Base-by-base conservation (phyloP, 2,329 filamentous ascomycete species). In the Trichoderma sp. region DNA sequence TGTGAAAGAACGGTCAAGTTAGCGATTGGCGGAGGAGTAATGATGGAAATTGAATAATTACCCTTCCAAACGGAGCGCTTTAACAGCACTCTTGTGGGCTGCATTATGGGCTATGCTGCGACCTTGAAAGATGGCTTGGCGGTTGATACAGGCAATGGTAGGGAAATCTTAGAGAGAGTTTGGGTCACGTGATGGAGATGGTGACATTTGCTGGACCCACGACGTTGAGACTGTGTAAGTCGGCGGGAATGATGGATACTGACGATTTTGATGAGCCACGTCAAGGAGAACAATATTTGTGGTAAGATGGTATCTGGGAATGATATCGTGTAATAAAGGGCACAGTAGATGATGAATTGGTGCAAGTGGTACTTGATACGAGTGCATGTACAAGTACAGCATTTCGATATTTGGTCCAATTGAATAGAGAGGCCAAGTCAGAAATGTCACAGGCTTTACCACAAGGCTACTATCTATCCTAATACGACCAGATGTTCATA, bases 11-110 rank as follows among this genome's bases (percentile, higher is more conserved):
- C 26, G 73, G 79, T 72, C 78, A 69, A 63, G 34, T 70, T 59
- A 65, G 43, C 1, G 5, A n/a, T 24, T 54, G 24, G 46, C 1
- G 21, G 3, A 2, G 5, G 2, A 16, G 24, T 30, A 43, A 18
- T 28, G n/a, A 26, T 26, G 11, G 59, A 13, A 13, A 39, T 16
- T 8, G 7, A 4, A 1, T 10, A 4, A 81, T 73, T 81, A 94
- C 93, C 93, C 86, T 96, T 96, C 93, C 93, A 96, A 76, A 94
- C 90, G 60, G 93, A 96, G 74, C 93, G 90, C 82, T 89, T 89
- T 46, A 91, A 78, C 21, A 92, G 85, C 75, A 83, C 84, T 76
- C 88, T 84, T 74, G 91, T 92, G 71, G 89, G 86, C 78, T 89
- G 85, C 91, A 94, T 94, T 76, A 74, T 82, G 68, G 24, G 46